Percentiles rank a stretch among this genome's conserved stretches.
Evolutionary conservation across 495 filamentous ascomycete genomes (phyloP).

Genomic region (Aspergillus biplanus): DNA sequence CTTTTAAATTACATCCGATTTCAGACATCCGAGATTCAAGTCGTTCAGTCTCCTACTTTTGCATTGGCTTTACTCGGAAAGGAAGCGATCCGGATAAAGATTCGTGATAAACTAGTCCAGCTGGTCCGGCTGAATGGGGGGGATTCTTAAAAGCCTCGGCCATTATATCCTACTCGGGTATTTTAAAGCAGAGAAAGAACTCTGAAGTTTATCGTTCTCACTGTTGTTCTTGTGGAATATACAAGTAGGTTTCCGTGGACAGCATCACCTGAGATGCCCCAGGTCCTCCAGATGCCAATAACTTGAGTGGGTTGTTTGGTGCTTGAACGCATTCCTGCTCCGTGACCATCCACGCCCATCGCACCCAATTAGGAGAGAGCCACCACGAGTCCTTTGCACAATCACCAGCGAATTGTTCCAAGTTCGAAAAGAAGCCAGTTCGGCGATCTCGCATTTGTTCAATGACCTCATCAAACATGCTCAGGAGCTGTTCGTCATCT

Average conservation of each 20-base stretch:
- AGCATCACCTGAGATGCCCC: constrained; percentile 30
- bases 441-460: constrained; percentile 19
- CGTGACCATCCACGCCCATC: constrained; percentile 45
- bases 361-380: constrained; percentile 47
- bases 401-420: constrained; percentile 26
- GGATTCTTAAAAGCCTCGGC: too few species aligned
- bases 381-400: constrained; percentile 35
- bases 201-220: neutral
- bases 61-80: too few species aligned
- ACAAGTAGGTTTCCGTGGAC: constrained; percentile 42
- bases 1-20: neutral
- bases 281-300: constrained; percentile 27
- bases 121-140: too few species aligned
- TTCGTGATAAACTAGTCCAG: too few species aligned
- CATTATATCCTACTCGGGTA: too few species aligned
- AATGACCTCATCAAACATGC: constrained; percentile 30
- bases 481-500: constrained; percentile 32
- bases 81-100: too few species aligned
- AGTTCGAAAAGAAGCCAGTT: constrained; percentile 12
- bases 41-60: neutral
- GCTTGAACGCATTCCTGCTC: constrained; percentile 46
- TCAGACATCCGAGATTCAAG: neutral
- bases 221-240: constrained; percentile 40
- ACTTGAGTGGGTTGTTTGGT: constrained; percentile 40
- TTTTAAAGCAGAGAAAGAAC: too few species aligned